Evolutionary conservation across 768 basidiomycete species (phyloP), one percentile per base, ranked within the genome.

Genomic region (Kondoa subrosea): DNA sequence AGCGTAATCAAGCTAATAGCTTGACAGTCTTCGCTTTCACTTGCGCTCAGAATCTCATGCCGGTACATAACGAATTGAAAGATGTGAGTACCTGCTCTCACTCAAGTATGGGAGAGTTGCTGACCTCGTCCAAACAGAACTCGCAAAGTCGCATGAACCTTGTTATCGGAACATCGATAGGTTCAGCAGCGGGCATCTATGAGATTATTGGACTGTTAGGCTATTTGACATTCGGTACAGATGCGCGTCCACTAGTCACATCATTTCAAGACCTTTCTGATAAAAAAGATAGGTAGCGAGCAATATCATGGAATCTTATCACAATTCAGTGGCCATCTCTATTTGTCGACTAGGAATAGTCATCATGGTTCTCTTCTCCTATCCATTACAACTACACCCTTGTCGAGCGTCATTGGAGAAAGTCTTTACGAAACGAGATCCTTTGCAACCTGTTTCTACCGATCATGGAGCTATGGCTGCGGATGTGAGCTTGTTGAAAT

Each of bases 21-120:
- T n/a, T n/a, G n/a, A n/a, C n/a, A n/a, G 86, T 92, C 17, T 91
- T 91, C 77, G 87, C 88, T 2, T 91, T 86, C 76, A 93, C 91
- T 1, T 95, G 92, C 75, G 33, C 50, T 15, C 71, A 97, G 89
- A 76, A 76, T 69, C 78, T 97, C 21, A 95, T 96, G 78, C 89
- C 91, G 1, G 85, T 95, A 65, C 93, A 86, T 79, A 96, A 96
- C 76, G 93, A 97, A 77, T 81, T 97, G 34, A 82, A 82, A 72
- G 79, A 78, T 57, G 2, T 15, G 2, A 2, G 26, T n/a, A 8
- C 58, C n/a, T n/a, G n/a, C n/a, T 8, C 21, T 21, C 40, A 21
- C 12, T 8, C 21, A 50, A 50, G 8, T 8, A 50, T 50, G 40
- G 40, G 12, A 8, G 12, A 50, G 21, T 8, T 8, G 8, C 40